Base-by-base conservation (phyloP, 2,329 filamentous ascomycete genomes). In the Xylariaceae sp. region DNA sequence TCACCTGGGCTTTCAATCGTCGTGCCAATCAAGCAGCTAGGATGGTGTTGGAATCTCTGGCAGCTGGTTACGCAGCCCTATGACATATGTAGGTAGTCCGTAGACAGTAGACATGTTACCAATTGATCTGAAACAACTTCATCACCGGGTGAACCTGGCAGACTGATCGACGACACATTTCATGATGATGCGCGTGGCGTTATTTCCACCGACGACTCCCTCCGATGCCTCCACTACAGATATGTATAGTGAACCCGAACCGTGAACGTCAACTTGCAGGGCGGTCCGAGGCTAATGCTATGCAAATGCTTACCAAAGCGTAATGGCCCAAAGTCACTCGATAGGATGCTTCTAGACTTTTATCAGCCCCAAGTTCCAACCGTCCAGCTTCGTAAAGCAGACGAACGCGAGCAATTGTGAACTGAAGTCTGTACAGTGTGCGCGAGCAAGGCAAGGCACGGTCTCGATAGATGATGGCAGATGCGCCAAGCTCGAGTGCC, bases 91-190 rank as follows among this genome's bases (percentile, higher is more conserved):
- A 19, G 19, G 19, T 32, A 12, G n/a, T 35, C 12, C 8, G 27
- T 45, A 3, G 27, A 31, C n/a, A 12, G 11, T 40, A 5, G 12
- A n/a, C 37, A 47, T 47, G 50, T 37, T 47, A 52, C 27, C 52
- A 40, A 50, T 51, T 50, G 31, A 41, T 50, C 51, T 54, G 54
- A 51, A 51, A 55, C 49, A 51, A 40, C 34, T 41, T 45, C 51
- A 52, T 45, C 51, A 52, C 48, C 51, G 41, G 47, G 41, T 12
- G 47, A 31, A 58, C 47, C 48, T 51, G 43, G 48, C 48, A 53
- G 43, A 29, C 30, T 40, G 56, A 58, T 59, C 46, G 50, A 51
- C 53, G 27, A 19, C 43, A 49, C 53, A 54, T 53, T 30, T 42
- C 47, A 32, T 40, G 29, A 41, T 37, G 42, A 19, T 19, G 19